Base-by-base conservation (phyloP, 352 stramenopile species). In the Elongisporangium anandrum region DNA sequence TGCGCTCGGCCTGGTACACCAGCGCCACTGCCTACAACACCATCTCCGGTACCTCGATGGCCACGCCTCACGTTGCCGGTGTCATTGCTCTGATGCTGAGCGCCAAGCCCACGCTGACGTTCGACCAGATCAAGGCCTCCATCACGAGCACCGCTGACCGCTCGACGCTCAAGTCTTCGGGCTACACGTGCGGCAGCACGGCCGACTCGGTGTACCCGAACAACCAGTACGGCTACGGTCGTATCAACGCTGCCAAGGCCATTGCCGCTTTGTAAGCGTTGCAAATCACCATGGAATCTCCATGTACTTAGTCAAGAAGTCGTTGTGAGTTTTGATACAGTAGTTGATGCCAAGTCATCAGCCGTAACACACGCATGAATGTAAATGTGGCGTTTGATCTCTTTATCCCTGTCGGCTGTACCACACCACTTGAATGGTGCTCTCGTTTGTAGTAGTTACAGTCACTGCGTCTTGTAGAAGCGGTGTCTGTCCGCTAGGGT, bases 191-290 rank as follows among this genome's bases (percentile, higher is more conserved):
- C 59, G 66, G 64, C 39, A 34, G 50, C 55, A 60, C 56, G 9
- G 13, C n/a, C 15, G 61, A 76, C 55, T 34, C 52, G 4, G 13
- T 26, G 17, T 72, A 59, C 39, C 78, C 78, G 12, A 88, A 88
- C 76, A 88, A 86, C 63, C 64, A 77, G 39, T 82, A 75, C 39
- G 78, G 78, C 54, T 77, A 83, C 54, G 78, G 78, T 29, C 75
- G 73, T 50, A 58, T 84, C 39, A 82, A 84, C 66, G 74, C 60
- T 4, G 38, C 66, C 21, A 72, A 64, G 7, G 64, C 66, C 29
- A 41, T 41, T 8, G 29, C 29, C 29, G 29, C 29, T 13, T 15
- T 52, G 15, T 57, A 38, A 26, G 24, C 8, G 6, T 45, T 23
- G 22, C 17, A 16, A 57, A 4, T 23, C n/a, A 29, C 21, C 41